Evolutionary conservation across 768 basidiomycete genomes (phyloP), one percentile per base, ranked within the genome.

Genomic region (Suillus occidentalis): DNA sequence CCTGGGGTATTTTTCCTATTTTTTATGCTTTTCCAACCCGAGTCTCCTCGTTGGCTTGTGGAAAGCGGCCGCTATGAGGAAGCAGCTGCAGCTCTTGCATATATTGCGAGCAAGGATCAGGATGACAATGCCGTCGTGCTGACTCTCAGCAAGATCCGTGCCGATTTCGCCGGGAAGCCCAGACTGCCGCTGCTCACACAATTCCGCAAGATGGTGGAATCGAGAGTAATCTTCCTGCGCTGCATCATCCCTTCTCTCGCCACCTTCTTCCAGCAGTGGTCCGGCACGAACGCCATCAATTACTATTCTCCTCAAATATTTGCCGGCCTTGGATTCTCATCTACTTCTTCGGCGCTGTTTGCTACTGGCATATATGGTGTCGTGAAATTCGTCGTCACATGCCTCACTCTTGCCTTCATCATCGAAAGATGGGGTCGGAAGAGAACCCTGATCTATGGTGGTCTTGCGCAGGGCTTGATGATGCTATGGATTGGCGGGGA

Each of bases 31-130:
- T 77, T 76, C 66, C 76, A 80, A 40, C 76, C 79, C 4, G 80
- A 82, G 70, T 81, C 81, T 1, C 80, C 81, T 14, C 76, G 80
- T 4, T 81, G 79, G 79, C 66, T 82, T 5, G 79, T 78, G 14
- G 77, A 80, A 66, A 73, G 69, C 22, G 74, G 73, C 16, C 70
- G 73, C 3, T 76, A 73, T 31, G 76, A 78, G 4, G 74, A 80
- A 2, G 79, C 79, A 3, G 73, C 71, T 1, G 61, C 37, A 50
- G 76, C 70, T 1, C 79, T 75, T 45, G 76, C 73, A 8, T 77
- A 72, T 59, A 77, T 73, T 6, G 68, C 69, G 14, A 69, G 73
- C 6, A 67, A 65, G 2, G 61, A 71, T 25, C 63, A 69, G 1
- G 65, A 69, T 58, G 76, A 79, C 52, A 63, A 72, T 9, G 69